Conservation (phyloP, 345 rosid species). For the Laguncularia racemosa region DNA sequence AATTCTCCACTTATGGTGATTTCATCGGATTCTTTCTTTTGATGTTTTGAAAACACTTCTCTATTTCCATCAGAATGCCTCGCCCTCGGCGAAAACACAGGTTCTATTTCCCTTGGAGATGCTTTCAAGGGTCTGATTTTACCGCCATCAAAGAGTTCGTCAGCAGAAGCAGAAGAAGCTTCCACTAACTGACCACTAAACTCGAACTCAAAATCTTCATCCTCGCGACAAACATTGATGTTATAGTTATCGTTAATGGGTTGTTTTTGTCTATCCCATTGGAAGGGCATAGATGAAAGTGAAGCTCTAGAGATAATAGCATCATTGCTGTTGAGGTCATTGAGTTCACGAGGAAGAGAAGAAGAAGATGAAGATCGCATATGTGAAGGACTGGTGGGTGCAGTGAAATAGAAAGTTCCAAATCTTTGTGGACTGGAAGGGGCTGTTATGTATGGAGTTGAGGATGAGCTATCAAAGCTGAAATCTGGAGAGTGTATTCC, state of each 20-base stretch:
- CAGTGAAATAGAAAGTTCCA: slow-evolving; percentile 22
- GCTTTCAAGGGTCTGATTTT: slow-evolving; percentile 39
- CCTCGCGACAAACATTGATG: not conserved
- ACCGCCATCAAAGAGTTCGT: slow-evolving; percentile 42
- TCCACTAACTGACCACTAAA: slow-evolving; percentile 17
- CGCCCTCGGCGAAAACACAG: slow-evolving; percentile 17
- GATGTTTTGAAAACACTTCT: not conserved
- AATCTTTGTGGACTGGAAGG: slow-evolving; percentile 39
- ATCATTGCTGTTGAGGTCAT: no score
- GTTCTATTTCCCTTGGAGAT: slow-evolving; percentile 22
- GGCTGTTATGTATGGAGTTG: slow-evolving; percentile 47
- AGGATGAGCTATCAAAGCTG: slow-evolving; percentile 29
- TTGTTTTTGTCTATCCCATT: slow-evolving; percentile 1
- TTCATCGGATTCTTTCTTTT: no score
- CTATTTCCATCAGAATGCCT: slow-evolving; percentile 11
- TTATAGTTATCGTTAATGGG: not conserved
- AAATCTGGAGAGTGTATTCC: slow-evolving; percentile 5
- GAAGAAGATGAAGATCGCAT: slow-evolving; percentile 7
- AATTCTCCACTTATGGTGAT: no score
- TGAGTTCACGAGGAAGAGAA: slow-evolving; percentile 2
- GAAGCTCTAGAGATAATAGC: no score
- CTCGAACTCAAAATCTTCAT: slow-evolving; percentile 21
- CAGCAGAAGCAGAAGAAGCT: slow-evolving; percentile 30
- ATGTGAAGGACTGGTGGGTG: slow-evolving; percentile 12
- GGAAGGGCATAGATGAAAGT: slow-evolving; percentile 8